Percentiles rank a stretch among this genome's conserved stretches.
Evolutionary conservation across 129 eudicot genomes (phyloP).

Genomic region (Helichrysum umbraculigerum): DNA sequence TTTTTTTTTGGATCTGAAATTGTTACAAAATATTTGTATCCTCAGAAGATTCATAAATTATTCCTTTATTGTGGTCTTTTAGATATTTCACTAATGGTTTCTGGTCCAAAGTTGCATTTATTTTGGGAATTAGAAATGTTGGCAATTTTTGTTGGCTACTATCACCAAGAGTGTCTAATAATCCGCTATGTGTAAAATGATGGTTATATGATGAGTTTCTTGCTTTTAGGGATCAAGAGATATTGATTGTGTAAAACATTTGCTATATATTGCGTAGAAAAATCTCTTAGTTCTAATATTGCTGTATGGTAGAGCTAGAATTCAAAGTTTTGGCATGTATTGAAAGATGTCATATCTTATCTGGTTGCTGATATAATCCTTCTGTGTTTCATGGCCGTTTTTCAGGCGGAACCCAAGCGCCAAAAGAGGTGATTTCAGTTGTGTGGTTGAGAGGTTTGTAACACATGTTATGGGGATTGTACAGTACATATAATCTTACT

Average conservation of each 20-base stretch:
- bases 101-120: neutral
- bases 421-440: conserved; percentile 32
- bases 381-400: conserved; percentile 9
- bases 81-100: neutral
- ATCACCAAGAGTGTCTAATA: neutral
- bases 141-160: neutral
- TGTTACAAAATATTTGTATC: neutral
- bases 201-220: neutral
- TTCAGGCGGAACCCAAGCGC: conserved; percentile 38
- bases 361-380: neutral
- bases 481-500: conserved; percentile 27
- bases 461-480: conserved; percentile 31
- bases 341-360: neutral
- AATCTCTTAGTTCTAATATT: neutral
- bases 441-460: conserved; percentile 10
- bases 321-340: neutral
- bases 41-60: neutral
- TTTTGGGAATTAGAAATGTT: neutral
- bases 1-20: too few species aligned
- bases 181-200: neutral
- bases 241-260: too few species aligned
- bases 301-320: too few species aligned
- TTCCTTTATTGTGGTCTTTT: neutral
- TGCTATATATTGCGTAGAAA: neutral
- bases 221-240: neutral